These are phyloP conservation scores for Striga asiatica DNA, from an alignment of 257 asterid genomes.

Conservation along the genomic window DNA sequence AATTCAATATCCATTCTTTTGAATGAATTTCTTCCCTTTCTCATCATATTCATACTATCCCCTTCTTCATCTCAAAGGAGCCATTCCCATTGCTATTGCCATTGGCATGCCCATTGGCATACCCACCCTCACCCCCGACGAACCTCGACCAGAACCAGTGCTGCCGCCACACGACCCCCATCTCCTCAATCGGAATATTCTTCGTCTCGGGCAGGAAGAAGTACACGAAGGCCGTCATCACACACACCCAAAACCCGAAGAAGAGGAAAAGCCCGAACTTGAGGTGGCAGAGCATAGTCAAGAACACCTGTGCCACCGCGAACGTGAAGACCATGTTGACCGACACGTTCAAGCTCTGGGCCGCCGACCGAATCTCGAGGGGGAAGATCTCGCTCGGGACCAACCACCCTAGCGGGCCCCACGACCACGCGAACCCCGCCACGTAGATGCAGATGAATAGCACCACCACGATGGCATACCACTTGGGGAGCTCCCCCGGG, in stretches of 20 bases:
- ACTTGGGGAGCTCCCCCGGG: slow-evolving; percentile 12
- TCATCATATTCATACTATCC: no score
- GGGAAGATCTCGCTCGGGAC: slow-evolving; percentile 64
- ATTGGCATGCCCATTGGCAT: neutral
- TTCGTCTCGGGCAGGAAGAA: slow-evolving; percentile 38
- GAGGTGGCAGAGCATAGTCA: slow-evolving; percentile 51
- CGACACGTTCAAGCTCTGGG: slow-evolving; percentile 24
- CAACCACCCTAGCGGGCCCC: slow-evolving; percentile 55
- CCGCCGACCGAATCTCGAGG: slow-evolving; percentile 34
- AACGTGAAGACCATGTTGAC: slow-evolving; percentile 31
- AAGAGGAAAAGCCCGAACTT: slow-evolving; percentile 30
- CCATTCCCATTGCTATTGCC: no score
- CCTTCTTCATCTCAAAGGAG: neutral
- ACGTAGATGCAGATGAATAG: slow-evolving; percentile 16
- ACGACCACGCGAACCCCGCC: slow-evolving; percentile 23
- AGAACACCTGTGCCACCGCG: slow-evolving; percentile 45
- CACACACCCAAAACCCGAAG: slow-evolving; percentile 21
- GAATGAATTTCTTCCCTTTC: no score
- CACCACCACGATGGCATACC: slow-evolving; percentile 31
- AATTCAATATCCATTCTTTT: no score
- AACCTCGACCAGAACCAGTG: neutral
- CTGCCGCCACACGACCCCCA: slow-evolving; percentile 17
- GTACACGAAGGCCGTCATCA: slow-evolving; percentile 25
- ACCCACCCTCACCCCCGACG: neutral
- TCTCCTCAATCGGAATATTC: slow-evolving; percentile 37